Conservation (phyloP, 257 asterid species). For the Nicotiana undulata region DNA sequence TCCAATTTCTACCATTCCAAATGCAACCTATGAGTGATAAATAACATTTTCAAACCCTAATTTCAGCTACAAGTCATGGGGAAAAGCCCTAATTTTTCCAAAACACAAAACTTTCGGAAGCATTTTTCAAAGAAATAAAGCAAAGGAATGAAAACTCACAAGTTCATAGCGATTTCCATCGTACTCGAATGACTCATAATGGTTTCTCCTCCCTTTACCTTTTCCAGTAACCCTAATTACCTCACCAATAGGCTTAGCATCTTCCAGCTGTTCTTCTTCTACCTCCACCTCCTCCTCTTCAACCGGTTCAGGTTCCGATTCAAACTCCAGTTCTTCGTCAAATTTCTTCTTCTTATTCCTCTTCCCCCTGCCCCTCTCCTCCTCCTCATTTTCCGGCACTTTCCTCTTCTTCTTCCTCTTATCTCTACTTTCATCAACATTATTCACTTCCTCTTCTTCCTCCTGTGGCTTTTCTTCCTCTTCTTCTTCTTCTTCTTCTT, state of each 20-base stretch:
- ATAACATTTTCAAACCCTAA: neutral
- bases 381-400: conserved; percentile 8
- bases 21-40: neutral
- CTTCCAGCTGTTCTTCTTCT: conserved; percentile 38
- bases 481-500: conserved; percentile 12
- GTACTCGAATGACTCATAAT: conserved; percentile 51
- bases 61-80: neutral
- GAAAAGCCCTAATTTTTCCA: neutral
- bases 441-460: conserved; percentile 23
- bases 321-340: conserved; percentile 29
- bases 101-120: neutral
- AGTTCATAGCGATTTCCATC: conserved; percentile 69
- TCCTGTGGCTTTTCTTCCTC: neutral
- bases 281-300: conserved; percentile 6
- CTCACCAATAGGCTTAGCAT: conserved; percentile 67
- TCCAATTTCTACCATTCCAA: neutral
- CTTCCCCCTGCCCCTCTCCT: conserved; percentile 6
- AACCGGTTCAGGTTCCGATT: neutral
- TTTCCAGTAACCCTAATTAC: conserved; percentile 60
- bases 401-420: conserved; percentile 18
- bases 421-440: neutral
- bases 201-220: conserved; percentile 46
- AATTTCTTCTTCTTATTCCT: conserved; percentile 30
- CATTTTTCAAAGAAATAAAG: neutral
- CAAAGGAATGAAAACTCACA: conserved; percentile 31